A percentile compares a stretch with the other conserved stretches of the same genome.
Conservation (phyloP, 345 rosid species). For the Adansonia digitata region DNA sequence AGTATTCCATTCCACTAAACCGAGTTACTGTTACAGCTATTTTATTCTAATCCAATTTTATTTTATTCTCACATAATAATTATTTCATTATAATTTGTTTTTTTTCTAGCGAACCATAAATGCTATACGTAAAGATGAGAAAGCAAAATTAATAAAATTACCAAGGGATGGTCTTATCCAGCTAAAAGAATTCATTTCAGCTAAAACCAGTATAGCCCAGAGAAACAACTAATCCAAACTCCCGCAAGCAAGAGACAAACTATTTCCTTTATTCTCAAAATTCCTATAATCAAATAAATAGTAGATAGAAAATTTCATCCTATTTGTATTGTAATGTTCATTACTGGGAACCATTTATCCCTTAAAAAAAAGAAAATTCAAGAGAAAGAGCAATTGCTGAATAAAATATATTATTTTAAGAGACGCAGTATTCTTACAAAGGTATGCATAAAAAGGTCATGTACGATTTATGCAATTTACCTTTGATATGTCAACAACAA, state of each 20-base stretch:
- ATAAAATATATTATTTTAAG: neutral
- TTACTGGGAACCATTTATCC: neutral
- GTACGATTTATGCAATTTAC: constrained; percentile 23
- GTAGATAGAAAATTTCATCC: neutral
- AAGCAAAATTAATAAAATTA: neutral
- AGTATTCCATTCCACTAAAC: too few relatives aligned
- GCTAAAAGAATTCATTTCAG: constrained; percentile 1
- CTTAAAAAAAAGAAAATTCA: neutral
- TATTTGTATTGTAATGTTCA: neutral
- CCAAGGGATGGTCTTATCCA: neutral
- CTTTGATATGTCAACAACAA: constrained; percentile 97
- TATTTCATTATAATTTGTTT: too few relatives aligned
- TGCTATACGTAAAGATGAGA: constrained; percentile 9
- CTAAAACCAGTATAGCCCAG: neutral
- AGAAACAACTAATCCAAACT: neutral
- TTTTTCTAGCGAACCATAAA: too few relatives aligned
- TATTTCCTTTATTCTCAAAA: neutral
- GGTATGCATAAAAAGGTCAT: neutral
- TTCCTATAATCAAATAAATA: neutral
- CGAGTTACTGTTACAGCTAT: too few relatives aligned
- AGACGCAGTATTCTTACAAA: neutral
- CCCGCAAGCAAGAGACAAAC: neutral
- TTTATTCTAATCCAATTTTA: too few relatives aligned
- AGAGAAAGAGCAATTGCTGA: neutral
- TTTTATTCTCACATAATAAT: too few relatives aligned